A percentile compares a stretch with the other conserved stretches of the same genome.
phyloP scores from a whole-genome alignment of 306 rosid species.

The Canavalia ensiformis region DNA sequence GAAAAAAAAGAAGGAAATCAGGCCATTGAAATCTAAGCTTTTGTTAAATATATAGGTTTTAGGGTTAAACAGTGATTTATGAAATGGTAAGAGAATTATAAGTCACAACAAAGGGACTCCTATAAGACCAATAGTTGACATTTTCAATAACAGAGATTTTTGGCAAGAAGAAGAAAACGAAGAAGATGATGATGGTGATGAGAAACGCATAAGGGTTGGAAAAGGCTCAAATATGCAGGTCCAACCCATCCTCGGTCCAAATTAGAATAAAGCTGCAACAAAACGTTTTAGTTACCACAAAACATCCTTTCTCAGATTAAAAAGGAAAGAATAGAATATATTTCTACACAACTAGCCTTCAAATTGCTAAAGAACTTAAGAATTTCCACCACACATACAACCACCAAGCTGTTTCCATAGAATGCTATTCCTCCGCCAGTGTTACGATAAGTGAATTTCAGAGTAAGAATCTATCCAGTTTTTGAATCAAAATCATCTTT shows the following conservation, averaged over 20 bases:
- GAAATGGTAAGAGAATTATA: neutral
- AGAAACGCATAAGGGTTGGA: neutral
- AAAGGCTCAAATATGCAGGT: neutral
- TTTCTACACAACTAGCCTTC: neutral
- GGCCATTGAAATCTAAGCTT: neutral
- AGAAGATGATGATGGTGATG: neutral
- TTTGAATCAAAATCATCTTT: no score
- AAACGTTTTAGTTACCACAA: neutral
- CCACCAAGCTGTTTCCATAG: no score
- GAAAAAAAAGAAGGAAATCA: neutral
- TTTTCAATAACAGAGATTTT: neutral
- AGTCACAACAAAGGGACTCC: neutral
- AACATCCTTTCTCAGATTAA: neutral
- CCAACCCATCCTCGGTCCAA: neutral
- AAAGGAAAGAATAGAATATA: conserved; percentile 1
- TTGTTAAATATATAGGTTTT: neutral
- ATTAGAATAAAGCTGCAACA: conserved; percentile 1
- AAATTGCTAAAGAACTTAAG: neutral
- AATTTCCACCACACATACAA: neutral
- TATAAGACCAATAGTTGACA: neutral
- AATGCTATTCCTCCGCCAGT: no score
- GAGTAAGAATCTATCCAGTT: no score
- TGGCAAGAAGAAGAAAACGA: neutral
- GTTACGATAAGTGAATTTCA: no score
- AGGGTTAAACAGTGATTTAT: neutral